Conservation (phyloP, 306 rosid genomes). For the Cajanus cajan region DNA sequence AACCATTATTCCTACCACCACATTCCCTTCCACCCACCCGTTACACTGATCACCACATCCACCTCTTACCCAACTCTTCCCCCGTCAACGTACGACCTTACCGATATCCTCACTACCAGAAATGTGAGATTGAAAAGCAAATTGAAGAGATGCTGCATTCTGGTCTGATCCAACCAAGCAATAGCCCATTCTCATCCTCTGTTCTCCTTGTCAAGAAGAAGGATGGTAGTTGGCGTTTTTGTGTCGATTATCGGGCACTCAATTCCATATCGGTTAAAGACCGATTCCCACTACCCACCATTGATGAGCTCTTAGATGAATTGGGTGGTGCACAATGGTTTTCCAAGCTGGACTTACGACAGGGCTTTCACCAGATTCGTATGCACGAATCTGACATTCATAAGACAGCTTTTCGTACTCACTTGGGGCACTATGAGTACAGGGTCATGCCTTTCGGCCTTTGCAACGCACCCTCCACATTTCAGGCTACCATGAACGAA, state of each 20-base stretch:
- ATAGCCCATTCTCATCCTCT: neutral
- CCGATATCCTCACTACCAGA: neutral
- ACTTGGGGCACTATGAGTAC: too few species aligned
- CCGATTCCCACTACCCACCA: neutral
- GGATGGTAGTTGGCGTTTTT: neutral
- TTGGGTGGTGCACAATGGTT: neutral
- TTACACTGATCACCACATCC: neutral
- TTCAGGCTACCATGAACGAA: too few species aligned
- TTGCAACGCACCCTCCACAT: too few species aligned
- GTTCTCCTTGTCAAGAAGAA: neutral
- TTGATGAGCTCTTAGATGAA: neutral
- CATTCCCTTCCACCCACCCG: too few species aligned
- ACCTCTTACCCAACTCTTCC: neutral
- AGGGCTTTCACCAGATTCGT: too few species aligned
- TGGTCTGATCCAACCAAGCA: neutral
- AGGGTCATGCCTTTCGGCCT: too few species aligned
- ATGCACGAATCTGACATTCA: too few species aligned
- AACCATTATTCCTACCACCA: too few species aligned
- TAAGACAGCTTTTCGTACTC: too few species aligned
- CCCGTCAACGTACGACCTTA: neutral
- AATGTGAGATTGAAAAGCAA: too few species aligned
- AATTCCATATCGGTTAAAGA: neutral
- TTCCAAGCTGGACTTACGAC: too few species aligned
- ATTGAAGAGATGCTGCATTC: neutral
- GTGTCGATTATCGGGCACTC: neutral